Base-by-base conservation (phyloP, 352 stramenopile species). In the Pythium rhizo-oryzae region DNA sequence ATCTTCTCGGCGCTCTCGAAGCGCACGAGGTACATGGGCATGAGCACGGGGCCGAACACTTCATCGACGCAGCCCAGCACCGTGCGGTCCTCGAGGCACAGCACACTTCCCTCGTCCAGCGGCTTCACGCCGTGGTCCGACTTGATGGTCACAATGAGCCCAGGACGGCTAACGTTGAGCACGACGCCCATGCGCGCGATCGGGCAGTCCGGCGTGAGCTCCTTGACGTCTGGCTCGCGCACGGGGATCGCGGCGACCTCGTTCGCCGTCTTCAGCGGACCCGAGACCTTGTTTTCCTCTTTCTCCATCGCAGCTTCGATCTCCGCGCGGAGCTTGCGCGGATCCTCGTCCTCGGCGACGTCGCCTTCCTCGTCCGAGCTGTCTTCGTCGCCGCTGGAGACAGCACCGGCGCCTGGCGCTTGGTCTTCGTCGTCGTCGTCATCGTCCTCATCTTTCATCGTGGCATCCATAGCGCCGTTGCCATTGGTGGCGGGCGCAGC, bases 11-110 rank as follows among this genome's bases (percentile, higher is more conserved):
- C 80, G 9, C 62, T 80, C 41, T 90, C 79, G 66, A 92, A 96
- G 16, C 88, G 88, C 43, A 96, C 74, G n/a, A 94, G 70, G 63
- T 96, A 96, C 81, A 96, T 90, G 11, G 88, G 88, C 86, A 93
- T 90, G 35, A 91, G 66, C 56, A 96, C 85, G 4, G 86, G 88
- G 7, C 88, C 88, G 69, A 96, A 96, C 1, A 96, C 70, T 65
- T 96, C 88, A 62, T 96, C 86, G 19, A 96, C 80, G 50, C 85
- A 94, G 16, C 87, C 87, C 18, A 96, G 58, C 37, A 96, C 81
- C 0, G 81, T 88, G 43, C 84, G 85, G 59, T 94, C 81, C 56
- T 89, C 77, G 5, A 96, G 77, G 69, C 87, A 96, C 57, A 96
- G 62, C 54, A 96, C 84, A 35, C 84, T 94, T 55, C 84, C 87